These are phyloP conservation scores for Apophysomyces variabilis DNA, from an alignment of 371 early-diverging fungal species.

Conservation along the genomic window DNA sequence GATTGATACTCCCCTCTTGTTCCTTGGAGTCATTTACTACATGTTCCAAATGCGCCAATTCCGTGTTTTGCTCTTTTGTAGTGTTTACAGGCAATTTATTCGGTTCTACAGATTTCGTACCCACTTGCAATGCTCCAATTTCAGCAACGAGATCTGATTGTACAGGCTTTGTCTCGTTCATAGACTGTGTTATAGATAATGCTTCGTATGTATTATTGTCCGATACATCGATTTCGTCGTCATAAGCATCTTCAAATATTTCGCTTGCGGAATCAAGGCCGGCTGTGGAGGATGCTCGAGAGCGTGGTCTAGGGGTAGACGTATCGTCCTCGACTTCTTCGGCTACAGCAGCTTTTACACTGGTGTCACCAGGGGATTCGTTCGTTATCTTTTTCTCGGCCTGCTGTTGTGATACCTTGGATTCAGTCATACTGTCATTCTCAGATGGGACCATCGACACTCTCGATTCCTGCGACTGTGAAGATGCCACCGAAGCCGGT, in stretches of 20 bases:
- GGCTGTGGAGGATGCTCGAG: slow-evolving; percentile 25
- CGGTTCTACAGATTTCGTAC: not conserved
- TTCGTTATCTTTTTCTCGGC: not conserved
- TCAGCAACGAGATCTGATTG: slow-evolving; percentile 13
- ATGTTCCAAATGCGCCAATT: not conserved
- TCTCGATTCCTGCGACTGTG: slow-evolving; percentile 22
- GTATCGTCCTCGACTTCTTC: slow-evolving; percentile 15
- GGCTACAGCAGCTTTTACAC: not conserved
- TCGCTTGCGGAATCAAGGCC: slow-evolving; percentile 29
- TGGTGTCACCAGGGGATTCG: not conserved
- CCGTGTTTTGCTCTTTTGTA: not conserved
- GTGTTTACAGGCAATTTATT: not conserved
- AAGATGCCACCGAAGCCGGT: slow-evolving; percentile 16
- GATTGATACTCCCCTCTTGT: not conserved
- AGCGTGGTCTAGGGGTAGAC: slow-evolving; percentile 22
- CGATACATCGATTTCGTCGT: slow-evolving; percentile 16
- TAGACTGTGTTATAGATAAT: not conserved
- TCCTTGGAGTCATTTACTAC: not conserved
- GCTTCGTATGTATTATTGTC: slow-evolving; percentile 15
- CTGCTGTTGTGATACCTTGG: not conserved
- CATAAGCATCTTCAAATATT: slow-evolving; percentile 28
- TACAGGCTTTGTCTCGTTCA: not conserved
- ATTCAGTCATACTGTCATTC: slow-evolving; percentile 9
- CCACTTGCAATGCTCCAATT: slow-evolving; percentile 17
- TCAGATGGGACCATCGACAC: slow-evolving; percentile 13